Evolutionary conservation across 1,139 yeast genomes (phyloP).

Genomic region (Taphrina pruni): DNA sequence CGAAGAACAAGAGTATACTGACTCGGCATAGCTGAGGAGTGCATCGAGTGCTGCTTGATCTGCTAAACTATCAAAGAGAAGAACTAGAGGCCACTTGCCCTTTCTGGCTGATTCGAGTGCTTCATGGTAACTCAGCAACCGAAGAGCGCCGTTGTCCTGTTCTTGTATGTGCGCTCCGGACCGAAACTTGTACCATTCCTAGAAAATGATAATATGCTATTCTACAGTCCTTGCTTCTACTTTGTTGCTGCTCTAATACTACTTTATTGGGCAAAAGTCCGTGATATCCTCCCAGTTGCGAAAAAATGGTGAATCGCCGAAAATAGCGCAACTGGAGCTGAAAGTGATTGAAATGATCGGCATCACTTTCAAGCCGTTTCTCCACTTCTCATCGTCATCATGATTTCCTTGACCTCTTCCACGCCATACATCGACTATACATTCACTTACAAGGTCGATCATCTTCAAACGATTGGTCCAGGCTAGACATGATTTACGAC

Average conservation of each 20-base stretch:
- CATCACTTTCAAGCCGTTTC: not conserved
- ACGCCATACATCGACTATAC: not conserved
- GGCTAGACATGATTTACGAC: slow-evolving; percentile 22
- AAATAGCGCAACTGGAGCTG: too few species aligned
- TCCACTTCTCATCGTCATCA: slow-evolving; percentile 1
- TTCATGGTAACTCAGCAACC: not conserved
- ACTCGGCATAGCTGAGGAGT: slow-evolving; percentile 19
- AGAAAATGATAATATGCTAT: not conserved
- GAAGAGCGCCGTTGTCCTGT: not conserved
- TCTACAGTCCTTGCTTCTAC: not conserved
- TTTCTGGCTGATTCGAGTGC: not conserved
- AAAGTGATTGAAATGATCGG: too few species aligned
- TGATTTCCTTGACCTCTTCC: not conserved
- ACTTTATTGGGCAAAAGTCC: not conserved
- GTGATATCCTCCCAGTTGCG: not conserved
- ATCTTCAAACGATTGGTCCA: not conserved
- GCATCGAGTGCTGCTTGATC: slow-evolving; percentile 13
- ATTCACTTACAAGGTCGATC: not conserved
- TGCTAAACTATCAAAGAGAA: not conserved
- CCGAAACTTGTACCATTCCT: not conserved
- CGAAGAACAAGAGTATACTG: not conserved
- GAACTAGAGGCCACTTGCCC: not conserved
- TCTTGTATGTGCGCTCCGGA: not conserved
- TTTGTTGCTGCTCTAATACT: not conserved
- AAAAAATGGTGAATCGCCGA: too few species aligned